A percentile compares a stretch with the other conserved stretches of the same genome.
These are phyloP conservation scores for Plasmodium billcollinsi DNA, from an alignment of 169 alveolate genomes.

Conservation along the genomic window DNA sequence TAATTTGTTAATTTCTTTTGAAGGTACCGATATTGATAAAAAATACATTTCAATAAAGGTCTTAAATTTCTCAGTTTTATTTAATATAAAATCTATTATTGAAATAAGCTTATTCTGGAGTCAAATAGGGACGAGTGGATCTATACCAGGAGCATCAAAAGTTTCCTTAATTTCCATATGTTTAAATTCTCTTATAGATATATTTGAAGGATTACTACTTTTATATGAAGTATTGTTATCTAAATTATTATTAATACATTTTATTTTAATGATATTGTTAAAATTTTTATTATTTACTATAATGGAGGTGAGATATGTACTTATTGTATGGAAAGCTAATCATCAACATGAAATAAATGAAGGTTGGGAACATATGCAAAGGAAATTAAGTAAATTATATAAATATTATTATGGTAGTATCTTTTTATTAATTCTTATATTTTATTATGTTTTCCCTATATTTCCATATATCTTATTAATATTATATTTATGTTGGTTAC, in stretches of 20 bases:
- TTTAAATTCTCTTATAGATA: slow-evolving; percentile 80
- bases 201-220: slow-evolving; percentile 81
- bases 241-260: slow-evolving; percentile 24
- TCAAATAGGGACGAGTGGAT: slow-evolving; percentile 68
- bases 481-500: slow-evolving; percentile 84
- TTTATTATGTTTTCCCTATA: slow-evolving; percentile 43
- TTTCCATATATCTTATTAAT: slow-evolving; percentile 78
- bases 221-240: slow-evolving; percentile 79
- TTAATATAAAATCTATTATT: slow-evolving; percentile 74
- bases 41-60: slow-evolving; percentile 28
- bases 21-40: slow-evolving; percentile 73
- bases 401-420: slow-evolving; percentile 48
- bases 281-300: slow-evolving; percentile 79
- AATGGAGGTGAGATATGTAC: slow-evolving; percentile 81
- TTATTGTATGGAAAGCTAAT: slow-evolving; percentile 84
- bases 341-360: slow-evolving; percentile 81
- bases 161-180: slow-evolving; percentile 79
- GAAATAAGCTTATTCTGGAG: slow-evolving; percentile 76
- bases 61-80: slow-evolving; percentile 50
- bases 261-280: slow-evolving; percentile 72
- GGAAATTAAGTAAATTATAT: slow-evolving; percentile 79
- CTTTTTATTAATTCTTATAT: slow-evolving; percentile 34
- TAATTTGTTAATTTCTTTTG: slow-evolving; percentile 26
- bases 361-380: slow-evolving; percentile 84
- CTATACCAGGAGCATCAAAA: slow-evolving; percentile 52